Percentiles rank a stretch among this genome's conserved stretches.
These are phyloP conservation scores for Aciculosporium take DNA, from an alignment of 2,329 filamentous ascomycete genomes.

Conservation along the genomic window DNA sequence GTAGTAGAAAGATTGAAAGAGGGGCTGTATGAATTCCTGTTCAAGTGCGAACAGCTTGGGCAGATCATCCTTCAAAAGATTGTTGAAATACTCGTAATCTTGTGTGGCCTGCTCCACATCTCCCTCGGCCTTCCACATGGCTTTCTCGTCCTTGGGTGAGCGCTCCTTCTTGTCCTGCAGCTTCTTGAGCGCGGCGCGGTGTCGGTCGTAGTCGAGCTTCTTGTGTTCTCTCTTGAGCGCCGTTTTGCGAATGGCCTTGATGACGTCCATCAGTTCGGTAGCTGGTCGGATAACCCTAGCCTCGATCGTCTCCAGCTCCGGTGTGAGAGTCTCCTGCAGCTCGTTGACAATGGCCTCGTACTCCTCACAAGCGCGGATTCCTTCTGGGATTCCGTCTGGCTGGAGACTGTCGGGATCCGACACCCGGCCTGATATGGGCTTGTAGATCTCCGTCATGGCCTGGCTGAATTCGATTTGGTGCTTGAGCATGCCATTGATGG, in stretches of 20 bases:
- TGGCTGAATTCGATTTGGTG: constrained; percentile 98
- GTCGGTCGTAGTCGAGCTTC: constrained; percentile 89
- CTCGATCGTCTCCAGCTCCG: constrained; percentile 97
- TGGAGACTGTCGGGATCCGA: constrained; percentile 80
- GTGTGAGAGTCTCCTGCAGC: constrained; percentile 72
- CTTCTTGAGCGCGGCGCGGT: constrained; percentile 73
- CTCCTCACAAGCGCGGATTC: constrained; percentile 89
- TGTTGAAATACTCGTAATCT: constrained; percentile 97
- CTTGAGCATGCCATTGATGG: constrained; percentile 93
- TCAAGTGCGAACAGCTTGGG: constrained; percentile 84
- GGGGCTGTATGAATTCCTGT: constrained; percentile 84
- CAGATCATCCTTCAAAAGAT: constrained; percentile 87
- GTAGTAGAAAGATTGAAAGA: constrained; percentile 99
- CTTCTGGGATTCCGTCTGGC: constrained; percentile 77
- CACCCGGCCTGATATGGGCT: constrained; percentile 88
- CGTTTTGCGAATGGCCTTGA: constrained; percentile 88
- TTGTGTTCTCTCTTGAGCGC: constrained; percentile 89
- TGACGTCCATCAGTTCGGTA: constrained; percentile 82
- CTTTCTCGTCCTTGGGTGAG: constrained; percentile 91
- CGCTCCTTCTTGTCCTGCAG: constrained; percentile 97
- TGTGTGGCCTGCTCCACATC: constrained; percentile 85
- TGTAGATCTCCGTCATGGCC: constrained; percentile 92
- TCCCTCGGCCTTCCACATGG: constrained; percentile 86
- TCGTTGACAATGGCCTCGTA: constrained; percentile 87
- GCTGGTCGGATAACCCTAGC: constrained; percentile 79